phyloP scores from a whole-genome alignment of 305 asterid genomes.

The Solanum aculeatissimum region DNA sequence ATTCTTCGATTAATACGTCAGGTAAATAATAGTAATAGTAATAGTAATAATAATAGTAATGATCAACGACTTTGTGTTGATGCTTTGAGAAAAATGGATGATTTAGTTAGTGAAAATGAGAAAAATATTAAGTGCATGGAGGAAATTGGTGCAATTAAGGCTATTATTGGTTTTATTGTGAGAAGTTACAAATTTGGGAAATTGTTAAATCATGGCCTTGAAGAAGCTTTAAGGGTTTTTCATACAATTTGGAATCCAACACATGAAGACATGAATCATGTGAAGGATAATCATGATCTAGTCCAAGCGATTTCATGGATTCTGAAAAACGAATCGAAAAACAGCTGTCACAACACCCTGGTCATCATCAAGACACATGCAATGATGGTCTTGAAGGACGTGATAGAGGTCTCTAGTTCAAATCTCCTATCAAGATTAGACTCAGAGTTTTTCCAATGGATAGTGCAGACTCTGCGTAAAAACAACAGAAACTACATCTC shows the following conservation, averaged over 20 bases:
- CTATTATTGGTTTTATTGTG: constrained; percentile 26
- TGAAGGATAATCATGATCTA: constrained; percentile 28
- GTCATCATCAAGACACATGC: constrained; percentile 21
- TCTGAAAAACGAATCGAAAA: background rate
- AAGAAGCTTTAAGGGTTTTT: constrained; percentile 38
- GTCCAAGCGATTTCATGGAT: constrained; percentile 33
- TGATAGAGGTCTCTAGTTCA: constrained; percentile 12
- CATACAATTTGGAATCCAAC: constrained; percentile 33
- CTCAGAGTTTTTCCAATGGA: constrained; percentile 17
- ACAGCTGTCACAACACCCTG: too few relatives aligned
- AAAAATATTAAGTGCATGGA: constrained; percentile 42
- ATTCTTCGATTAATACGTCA: constrained; percentile 40
- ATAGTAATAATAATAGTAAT: background rate
- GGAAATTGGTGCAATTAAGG: constrained; percentile 44
- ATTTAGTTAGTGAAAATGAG: constrained; percentile 34
- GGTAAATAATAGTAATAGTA: background rate
- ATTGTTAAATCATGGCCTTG: constrained; percentile 18
- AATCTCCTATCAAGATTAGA: constrained; percentile 15
- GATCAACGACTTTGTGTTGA: constrained; percentile 1
- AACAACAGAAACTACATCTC: background rate
- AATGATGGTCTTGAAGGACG: constrained; percentile 16
- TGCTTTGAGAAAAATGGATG: constrained; percentile 37
- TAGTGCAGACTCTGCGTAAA: constrained; percentile 10
- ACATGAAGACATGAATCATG: constrained; percentile 20
- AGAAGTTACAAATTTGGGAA: constrained; percentile 14